Evolutionary conservation across 768 basidiomycete genomes (phyloP).

Genomic region (Tricholomella constricta): DNA sequence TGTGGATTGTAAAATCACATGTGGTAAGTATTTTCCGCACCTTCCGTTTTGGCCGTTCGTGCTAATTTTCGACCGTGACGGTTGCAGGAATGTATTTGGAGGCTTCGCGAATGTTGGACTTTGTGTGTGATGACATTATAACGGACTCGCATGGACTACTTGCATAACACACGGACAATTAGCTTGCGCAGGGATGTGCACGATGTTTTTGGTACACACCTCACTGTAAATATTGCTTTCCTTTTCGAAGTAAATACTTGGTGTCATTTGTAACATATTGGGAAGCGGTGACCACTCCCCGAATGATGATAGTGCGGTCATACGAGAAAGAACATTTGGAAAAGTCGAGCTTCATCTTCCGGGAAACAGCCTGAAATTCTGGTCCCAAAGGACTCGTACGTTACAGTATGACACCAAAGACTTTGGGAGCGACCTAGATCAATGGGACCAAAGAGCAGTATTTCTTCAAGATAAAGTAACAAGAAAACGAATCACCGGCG

Average conservation of each 20-base stretch:
- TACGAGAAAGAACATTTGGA: no score
- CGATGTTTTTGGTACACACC: background rate
- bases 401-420: background rate
- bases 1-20: constrained; percentile 23
- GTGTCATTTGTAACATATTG: background rate
- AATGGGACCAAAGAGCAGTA: background rate
- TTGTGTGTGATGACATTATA: background rate
- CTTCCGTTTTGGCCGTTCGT: background rate
- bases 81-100: background rate
- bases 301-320: no score
- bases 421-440: background rate
- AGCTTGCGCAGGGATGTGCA: constrained; percentile 4
- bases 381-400: background rate
- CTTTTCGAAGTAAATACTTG: background rate
- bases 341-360: background rate
- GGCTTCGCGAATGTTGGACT: background rate
- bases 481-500: constrained; percentile 46
- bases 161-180: constrained; percentile 5
- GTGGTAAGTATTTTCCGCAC: background rate
- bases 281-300: no score
- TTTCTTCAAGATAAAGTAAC: background rate
- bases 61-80: background rate
- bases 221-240: background rate
- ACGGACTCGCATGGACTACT: constrained; percentile 4
- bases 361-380: background rate